A percentile compares a stretch with the other conserved stretches of the same genome.
Evolutionary conservation across 768 basidiomycete species (phyloP).

Genomic region (Tylopilus sp.): DNA sequence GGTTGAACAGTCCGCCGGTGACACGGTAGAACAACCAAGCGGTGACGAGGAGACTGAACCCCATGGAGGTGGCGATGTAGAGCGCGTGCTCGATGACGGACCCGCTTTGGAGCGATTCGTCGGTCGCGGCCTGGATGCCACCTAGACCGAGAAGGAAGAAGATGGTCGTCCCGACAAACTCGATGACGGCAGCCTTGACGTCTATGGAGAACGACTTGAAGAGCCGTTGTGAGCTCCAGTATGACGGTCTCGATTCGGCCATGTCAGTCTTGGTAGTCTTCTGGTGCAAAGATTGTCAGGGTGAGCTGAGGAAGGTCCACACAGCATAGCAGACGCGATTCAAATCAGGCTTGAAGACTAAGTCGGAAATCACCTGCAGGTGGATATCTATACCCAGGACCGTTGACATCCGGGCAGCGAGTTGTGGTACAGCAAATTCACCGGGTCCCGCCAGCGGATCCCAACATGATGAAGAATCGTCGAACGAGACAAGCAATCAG

Average conservation of each 20-base stretch:
- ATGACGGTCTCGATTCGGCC: slow-evolving; percentile 6
- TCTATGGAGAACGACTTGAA: slow-evolving; percentile 37
- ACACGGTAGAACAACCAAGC: slow-evolving; percentile 67
- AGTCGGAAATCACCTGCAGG: too few relatives aligned
- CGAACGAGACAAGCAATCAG: too few relatives aligned
- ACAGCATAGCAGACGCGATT: background rate
- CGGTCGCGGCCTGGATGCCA: slow-evolving; percentile 55
- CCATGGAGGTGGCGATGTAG: slow-evolving; percentile 60
- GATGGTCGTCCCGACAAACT: slow-evolving; percentile 56
- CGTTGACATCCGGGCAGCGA: too few relatives aligned
- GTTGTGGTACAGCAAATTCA: too few relatives aligned
- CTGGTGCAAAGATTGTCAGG: background rate
- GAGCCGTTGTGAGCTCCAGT: slow-evolving; percentile 25
- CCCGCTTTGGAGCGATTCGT: slow-evolving; percentile 31
- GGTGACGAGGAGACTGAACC: slow-evolving; percentile 57
- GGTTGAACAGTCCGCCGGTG: slow-evolving; percentile 67
- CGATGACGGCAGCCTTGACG: slow-evolving; percentile 47
- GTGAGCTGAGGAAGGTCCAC: background rate
- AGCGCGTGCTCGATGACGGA: slow-evolving; percentile 41
- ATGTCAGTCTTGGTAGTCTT: slow-evolving; percentile 1
- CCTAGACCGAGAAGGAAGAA: slow-evolving; percentile 68
- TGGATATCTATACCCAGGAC: too few relatives aligned
- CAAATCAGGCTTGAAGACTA: background rate
- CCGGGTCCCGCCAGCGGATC: too few relatives aligned
- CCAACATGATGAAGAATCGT: too few relatives aligned